Base-by-base conservation (phyloP, 805 yeast genomes). In the Jamesozyma spencerorum region DNA sequence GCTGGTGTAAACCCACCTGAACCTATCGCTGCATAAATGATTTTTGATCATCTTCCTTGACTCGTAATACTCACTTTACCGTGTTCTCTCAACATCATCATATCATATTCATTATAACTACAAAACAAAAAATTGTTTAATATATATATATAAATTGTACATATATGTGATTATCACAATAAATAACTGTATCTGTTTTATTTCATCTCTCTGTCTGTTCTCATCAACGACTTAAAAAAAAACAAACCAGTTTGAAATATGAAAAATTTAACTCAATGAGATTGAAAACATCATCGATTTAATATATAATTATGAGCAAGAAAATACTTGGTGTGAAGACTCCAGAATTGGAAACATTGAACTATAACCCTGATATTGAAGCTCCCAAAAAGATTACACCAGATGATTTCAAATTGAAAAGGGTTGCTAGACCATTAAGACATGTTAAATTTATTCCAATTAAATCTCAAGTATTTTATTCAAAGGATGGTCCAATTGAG, bases 401-500 rank as follows among this genome's bases (percentile, higher is more conserved):
- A 4, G 57, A 51, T 26, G 57, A 54, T 4, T 38, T 46, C 5
- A 43, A 42, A 15, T 31, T 67, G 45, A 53, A 50, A 37, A 55
- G 72, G 46, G 72, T 68, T 3, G 69, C 65, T 5, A 63, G 73
- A 54, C 74, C 74, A 1, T 48, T 68, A 29, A 74, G 80, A 40
- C 77, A 74, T 46, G 70, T 77, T 33, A 68, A 67, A 42, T 61
- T 67, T 47, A 62, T 74, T 27, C 77, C 81, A 13, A 67, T 75
- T 5, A 77, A 60, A 50, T 70, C 58, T 53, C 69, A 43, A 51
- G 70, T 49, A 49, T 73, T 66, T 38, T 63, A 55, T 46, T 65
- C 71, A n/a, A 63, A 58, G 42, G 35, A 52, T 37, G 62, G 62
- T 28, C 61, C 62, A 14, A 62, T 68, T 8, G 57, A 54, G 12